A percentile compares a stretch with the other conserved stretches of the same genome.
These are phyloP conservation scores for Paramyrothecium roridum DNA, from an alignment of 2,329 filamentous ascomycete species.

Conservation along the genomic window DNA sequence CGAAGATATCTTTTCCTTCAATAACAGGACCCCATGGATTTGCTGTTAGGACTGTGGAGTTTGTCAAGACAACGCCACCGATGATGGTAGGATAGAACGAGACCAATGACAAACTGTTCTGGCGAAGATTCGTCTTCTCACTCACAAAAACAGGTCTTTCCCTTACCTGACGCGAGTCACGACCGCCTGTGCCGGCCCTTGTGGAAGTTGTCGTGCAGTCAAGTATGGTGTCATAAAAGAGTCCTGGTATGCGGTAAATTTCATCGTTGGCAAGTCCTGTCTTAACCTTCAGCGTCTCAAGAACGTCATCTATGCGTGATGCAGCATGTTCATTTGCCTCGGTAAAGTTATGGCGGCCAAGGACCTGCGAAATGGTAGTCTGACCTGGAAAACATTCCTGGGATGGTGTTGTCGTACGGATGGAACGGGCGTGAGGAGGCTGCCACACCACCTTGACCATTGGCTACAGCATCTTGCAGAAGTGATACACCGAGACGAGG, in stretches of 20 bases:
- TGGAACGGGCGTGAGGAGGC: slow-evolving; percentile 15
- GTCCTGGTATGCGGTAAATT: slow-evolving; percentile 14
- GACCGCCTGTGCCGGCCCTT: neutral
- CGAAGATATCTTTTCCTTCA: slow-evolving; percentile 18
- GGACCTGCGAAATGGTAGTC: slow-evolving; percentile 11
- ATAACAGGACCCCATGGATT: slow-evolving; percentile 23
- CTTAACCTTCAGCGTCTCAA: slow-evolving; percentile 15
- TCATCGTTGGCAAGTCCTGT: slow-evolving; percentile 17
- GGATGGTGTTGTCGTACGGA: slow-evolving; percentile 7
- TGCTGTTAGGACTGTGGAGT: slow-evolving; percentile 9
- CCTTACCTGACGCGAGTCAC: neutral
- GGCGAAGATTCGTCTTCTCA: too few relatives aligned
- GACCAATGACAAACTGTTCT: neutral
- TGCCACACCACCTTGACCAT: slow-evolving; percentile 10
- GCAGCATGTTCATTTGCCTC: slow-evolving; percentile 8
- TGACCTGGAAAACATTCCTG: slow-evolving; percentile 1
- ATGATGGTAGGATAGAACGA: slow-evolving; percentile 12
- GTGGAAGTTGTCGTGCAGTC: neutral
- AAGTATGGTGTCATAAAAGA: slow-evolving; percentile 7
- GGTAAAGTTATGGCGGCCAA: slow-evolving; percentile 7
- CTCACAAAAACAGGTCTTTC: neutral
- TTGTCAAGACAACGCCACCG: slow-evolving; percentile 16
- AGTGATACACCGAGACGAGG: slow-evolving; percentile 12
- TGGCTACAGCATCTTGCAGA: slow-evolving; percentile 8
- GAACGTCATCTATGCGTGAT: slow-evolving; percentile 14